phyloP scores from a whole-genome alignment of 169 alveolate genomes.

The Amoebophrya sp. region DNA sequence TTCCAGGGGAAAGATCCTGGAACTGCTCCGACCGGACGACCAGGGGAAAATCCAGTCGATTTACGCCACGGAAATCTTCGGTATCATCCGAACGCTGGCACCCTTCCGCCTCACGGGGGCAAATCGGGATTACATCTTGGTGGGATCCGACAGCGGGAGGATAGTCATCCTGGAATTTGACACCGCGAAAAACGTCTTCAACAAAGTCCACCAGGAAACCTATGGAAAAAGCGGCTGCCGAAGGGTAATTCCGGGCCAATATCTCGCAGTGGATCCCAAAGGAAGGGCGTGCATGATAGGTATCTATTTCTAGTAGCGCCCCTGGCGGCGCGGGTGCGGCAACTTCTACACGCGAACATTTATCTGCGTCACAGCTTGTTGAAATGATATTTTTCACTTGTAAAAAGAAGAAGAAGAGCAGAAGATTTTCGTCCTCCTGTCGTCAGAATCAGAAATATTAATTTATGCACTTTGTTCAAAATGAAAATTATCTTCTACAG shows the following conservation, averaged over 20 bases:
- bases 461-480: no score
- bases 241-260: slow-evolving; percentile 83
- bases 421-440: no score
- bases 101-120: slow-evolving; percentile 61
- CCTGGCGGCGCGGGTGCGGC: no score
- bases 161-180: slow-evolving; percentile 85
- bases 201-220: slow-evolving; percentile 91
- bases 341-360: no score
- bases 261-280: slow-evolving; percentile 96
- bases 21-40: slow-evolving; percentile 82
- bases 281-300: slow-evolving; percentile 96
- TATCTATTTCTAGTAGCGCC: no score
- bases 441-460: no score
- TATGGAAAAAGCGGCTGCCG: slow-evolving; percentile 85
- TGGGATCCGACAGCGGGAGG: slow-evolving; percentile 95
- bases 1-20: slow-evolving; percentile 84
- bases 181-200: slow-evolving; percentile 70
- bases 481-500: no score
- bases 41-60: slow-evolving; percentile 79
- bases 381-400: no score
- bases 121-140: slow-evolving; percentile 83
- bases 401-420: no score
- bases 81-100: slow-evolving; percentile 54
- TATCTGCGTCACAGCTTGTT: no score
- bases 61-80: slow-evolving; percentile 83